Evolutionary conservation across 2,329 filamentous ascomycete species (phyloP).

Genomic region (Aspergillus pseudotamarii): DNA sequence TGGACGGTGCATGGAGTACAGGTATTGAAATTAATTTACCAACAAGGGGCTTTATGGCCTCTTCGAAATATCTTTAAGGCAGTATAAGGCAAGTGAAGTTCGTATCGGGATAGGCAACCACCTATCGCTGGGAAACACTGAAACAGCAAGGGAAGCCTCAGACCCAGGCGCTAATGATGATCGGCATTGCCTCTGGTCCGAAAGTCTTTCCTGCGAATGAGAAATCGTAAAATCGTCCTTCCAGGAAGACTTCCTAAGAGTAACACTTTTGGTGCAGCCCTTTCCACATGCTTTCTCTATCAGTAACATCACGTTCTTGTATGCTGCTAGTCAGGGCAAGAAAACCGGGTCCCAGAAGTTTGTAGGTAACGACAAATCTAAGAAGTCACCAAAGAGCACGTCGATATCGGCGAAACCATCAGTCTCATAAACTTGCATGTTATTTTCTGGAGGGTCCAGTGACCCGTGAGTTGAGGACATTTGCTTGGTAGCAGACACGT

Average conservation of each 20-base stretch:
- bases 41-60: not conserved
- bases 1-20: not conserved
- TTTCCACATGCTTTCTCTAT: not conserved
- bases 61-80: not conserved
- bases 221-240: not conserved
- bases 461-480: constrained; percentile 24
- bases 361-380: constrained; percentile 39
- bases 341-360: constrained; percentile 43
- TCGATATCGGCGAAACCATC: constrained; percentile 39
- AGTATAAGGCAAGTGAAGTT: not conserved
- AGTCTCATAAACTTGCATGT: constrained; percentile 47
- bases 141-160: not conserved
- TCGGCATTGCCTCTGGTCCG: not conserved
- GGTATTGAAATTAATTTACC: not conserved
- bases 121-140: not conserved
- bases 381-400: constrained; percentile 37
- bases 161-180: constrained; percentile 2
- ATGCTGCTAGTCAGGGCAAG: constrained; percentile 11
- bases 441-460: constrained; percentile 48
- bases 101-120: not conserved
- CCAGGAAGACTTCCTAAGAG: not conserved
- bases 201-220: constrained; percentile 7
- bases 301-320: not conserved
- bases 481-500: not conserved
- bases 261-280: not conserved